Conservation (phyloP, 1,139 yeast species). For the Yamadazyma atlantica region DNA sequence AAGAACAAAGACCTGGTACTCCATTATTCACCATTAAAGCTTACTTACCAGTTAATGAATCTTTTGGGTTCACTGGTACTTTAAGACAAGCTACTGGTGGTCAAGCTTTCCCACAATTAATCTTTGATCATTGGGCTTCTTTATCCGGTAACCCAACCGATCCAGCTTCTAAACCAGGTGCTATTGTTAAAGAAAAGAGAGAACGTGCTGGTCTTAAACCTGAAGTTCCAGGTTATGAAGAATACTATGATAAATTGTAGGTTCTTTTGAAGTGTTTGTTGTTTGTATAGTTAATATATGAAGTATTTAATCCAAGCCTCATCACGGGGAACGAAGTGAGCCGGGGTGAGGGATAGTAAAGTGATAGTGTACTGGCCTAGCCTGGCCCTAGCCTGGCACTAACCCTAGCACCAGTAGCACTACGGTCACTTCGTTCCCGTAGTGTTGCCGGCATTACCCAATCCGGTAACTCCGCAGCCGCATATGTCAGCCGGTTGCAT, state of each 20-base stretch:
- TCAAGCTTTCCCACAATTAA: constrained; percentile 99
- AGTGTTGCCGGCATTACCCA: too few species aligned
- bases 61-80: constrained; percentile 99
- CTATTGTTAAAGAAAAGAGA: constrained; percentile 85
- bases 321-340: too few species aligned
- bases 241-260: constrained; percentile 98
- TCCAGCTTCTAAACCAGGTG: constrained; percentile 92
- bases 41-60: constrained; percentile 99
- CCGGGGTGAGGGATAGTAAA: too few species aligned
- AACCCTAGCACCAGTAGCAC: too few species aligned
- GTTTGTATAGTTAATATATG: constrained; percentile 16
- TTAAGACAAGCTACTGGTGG: constrained; percentile 99
- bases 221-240: constrained; percentile 98
- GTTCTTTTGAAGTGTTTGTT: constrained; percentile 20
- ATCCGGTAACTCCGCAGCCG: too few species aligned
- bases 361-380: too few species aligned
- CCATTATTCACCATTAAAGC: constrained; percentile 99
- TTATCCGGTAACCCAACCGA: constrained; percentile 92
- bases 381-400: too few species aligned
- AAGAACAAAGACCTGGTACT: constrained; percentile 99
- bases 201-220: constrained; percentile 98
- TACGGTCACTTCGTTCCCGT: too few species aligned
- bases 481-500: too few species aligned
- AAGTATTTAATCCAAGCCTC: too few species aligned
- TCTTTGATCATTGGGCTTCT: constrained; percentile 97